phyloP scores from a whole-genome alignment of 371 early-diverging fungal genomes.

The Mucor racemosus region DNA sequence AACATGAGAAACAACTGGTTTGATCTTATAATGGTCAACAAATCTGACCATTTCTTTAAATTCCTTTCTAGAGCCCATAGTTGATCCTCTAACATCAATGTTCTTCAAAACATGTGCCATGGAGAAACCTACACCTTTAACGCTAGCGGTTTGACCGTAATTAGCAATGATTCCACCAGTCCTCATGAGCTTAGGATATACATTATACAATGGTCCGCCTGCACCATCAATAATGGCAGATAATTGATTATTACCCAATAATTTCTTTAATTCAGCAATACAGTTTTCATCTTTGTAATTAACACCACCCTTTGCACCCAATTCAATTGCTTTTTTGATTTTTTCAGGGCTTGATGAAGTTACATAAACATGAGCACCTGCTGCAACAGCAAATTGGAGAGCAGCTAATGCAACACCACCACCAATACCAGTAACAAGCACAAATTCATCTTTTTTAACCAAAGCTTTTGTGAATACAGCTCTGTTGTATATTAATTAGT shows the following conservation, averaged over 20 bases:
- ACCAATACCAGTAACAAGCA: slow-evolving; percentile 77
- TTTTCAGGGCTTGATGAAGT: slow-evolving; percentile 70
- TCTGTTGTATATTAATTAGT: slow-evolving; percentile 20
- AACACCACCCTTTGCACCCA: slow-evolving; percentile 75
- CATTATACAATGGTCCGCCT: slow-evolving; percentile 58
- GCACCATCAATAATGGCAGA: slow-evolving; percentile 75
- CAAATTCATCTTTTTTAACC: slow-evolving; percentile 59
- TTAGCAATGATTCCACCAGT: slow-evolving; percentile 64
- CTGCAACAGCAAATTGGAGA: slow-evolving; percentile 69
- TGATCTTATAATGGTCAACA: slow-evolving; percentile 59
- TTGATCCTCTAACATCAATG: slow-evolving; percentile 63
- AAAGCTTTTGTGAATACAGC: slow-evolving; percentile 65
- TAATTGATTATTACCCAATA: slow-evolving; percentile 45
- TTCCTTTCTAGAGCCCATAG: slow-evolving; percentile 72
- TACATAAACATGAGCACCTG: slow-evolving; percentile 74
- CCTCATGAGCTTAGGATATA: slow-evolving; percentile 43
- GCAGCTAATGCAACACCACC: slow-evolving; percentile 80
- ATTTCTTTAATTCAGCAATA: slow-evolving; percentile 50
- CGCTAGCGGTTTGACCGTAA: slow-evolving; percentile 66
- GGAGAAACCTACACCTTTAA: slow-evolving; percentile 47
- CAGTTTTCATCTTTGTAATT: slow-evolving; percentile 70
- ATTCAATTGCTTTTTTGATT: slow-evolving; percentile 60
- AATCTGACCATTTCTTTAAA: slow-evolving; percentile 67
- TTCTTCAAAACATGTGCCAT: slow-evolving; percentile 61
- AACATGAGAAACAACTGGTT: slow-evolving; percentile 67